phyloP scores from a whole-genome alignment of 2,329 filamentous ascomycete genomes.

The Ilyonectria mors-panacis region DNA sequence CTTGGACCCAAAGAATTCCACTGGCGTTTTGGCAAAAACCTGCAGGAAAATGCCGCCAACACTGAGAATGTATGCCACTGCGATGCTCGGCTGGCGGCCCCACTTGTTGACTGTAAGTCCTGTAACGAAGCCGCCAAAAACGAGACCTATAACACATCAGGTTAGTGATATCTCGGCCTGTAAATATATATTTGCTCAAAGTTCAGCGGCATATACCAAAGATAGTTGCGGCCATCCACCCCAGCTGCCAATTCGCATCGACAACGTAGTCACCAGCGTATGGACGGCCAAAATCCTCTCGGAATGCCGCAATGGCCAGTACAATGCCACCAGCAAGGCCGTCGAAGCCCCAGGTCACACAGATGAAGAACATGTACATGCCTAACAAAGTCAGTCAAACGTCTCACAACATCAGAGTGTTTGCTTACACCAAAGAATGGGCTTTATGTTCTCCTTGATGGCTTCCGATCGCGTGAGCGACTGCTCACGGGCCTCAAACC shows the following conservation, averaged over 20 bases:
- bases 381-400: not conserved
- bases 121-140: conserved; percentile 11
- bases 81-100: conserved; percentile 13
- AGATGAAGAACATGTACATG: conserved; percentile 29
- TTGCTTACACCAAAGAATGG: conserved; percentile 23
- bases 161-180: not conserved
- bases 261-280: conserved; percentile 21
- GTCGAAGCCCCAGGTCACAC: conserved; percentile 25
- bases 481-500: not conserved
- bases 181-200: too few relatives aligned
- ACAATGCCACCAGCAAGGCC: conserved; percentile 18
- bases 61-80: conserved; percentile 5
- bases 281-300: conserved; percentile 21
- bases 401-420: not conserved
- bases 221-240: conserved; percentile 1
- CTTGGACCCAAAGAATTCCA: conserved; percentile 16
- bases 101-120: conserved; percentile 14
- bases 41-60: conserved; percentile 23
- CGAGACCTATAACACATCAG: not conserved
- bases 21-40: conserved; percentile 11
- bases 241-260: conserved; percentile 26
- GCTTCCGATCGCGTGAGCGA: not conserved
- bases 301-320: conserved; percentile 22
- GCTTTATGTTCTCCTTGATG: conserved; percentile 20
- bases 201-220: not conserved